Percentiles rank a stretch among this genome's conserved stretches.
Conservation (phyloP, 805 yeast genomes). For the Sugiyamaella lignohabitans region DNA sequence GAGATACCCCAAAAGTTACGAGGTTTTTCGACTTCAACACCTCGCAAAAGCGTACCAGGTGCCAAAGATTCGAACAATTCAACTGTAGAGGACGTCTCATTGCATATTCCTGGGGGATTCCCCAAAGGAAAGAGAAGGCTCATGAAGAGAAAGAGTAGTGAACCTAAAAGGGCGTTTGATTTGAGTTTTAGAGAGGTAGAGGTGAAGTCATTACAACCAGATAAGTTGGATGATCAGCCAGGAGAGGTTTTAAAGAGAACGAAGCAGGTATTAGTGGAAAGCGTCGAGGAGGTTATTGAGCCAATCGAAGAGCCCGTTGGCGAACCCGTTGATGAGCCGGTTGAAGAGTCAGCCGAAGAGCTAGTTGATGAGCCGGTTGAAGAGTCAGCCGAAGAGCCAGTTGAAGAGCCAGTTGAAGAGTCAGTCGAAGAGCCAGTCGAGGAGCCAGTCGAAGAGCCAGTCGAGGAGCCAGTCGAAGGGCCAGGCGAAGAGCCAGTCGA, state of each 20-base stretch:
- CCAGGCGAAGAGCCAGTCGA: background rate
- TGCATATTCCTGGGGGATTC: background rate
- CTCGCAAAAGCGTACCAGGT: background rate
- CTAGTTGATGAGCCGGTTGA: background rate
- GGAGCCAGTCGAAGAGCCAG: background rate
- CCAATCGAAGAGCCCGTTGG: background rate
- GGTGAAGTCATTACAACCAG: background rate
- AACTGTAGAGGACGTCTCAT: background rate
- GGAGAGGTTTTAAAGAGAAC: background rate
- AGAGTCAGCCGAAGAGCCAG: background rate
- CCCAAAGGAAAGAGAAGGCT: background rate
- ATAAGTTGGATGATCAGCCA: background rate
- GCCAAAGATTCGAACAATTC: background rate
- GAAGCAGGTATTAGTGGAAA: conserved; percentile 4
- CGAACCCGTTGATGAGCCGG: background rate
- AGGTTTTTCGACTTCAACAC: background rate
- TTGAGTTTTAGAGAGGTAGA: background rate
- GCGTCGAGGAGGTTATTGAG: background rate
- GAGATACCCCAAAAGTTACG: too few relatives aligned
- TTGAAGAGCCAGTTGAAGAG: background rate
- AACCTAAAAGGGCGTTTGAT: background rate
- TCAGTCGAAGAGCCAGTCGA: background rate
- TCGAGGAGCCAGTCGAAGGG: background rate
- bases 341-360: background rate
- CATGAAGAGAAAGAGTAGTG: background rate